phyloP scores from a whole-genome alignment of 306 rosid species.

The Gillenia trifoliata region DNA sequence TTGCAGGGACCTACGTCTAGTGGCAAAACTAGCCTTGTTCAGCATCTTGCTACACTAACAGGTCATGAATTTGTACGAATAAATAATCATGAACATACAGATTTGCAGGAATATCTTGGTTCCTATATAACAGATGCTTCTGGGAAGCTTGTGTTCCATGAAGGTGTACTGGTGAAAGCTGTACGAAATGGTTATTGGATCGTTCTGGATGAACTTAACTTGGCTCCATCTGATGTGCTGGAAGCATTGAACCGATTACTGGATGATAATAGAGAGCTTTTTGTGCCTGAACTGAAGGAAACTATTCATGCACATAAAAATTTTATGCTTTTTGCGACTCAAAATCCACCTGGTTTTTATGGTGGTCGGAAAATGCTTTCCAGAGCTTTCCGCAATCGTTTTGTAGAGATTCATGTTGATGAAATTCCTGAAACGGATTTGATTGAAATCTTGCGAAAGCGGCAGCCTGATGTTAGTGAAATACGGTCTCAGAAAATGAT shows the following conservation, averaged over 20 bases:
- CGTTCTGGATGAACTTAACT: conserved; percentile 92
- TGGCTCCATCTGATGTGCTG: conserved; percentile 98
- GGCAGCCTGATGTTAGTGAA: conserved; percentile 58
- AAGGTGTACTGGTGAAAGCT: conserved; percentile 88
- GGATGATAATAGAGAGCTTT: conserved; percentile 94
- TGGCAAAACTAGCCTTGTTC: conserved; percentile 95
- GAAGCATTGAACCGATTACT: conserved; percentile 92
- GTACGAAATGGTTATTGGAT: conserved; percentile 88
- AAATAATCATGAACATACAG: conserved; percentile 96
- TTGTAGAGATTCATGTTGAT: conserved; percentile 86
- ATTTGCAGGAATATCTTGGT: conserved; percentile 93
- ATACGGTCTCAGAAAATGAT: conserved; percentile 71
- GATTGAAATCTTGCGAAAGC: conserved; percentile 47
- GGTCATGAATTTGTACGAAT: conserved; percentile 85
- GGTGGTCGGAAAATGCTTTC: conserved; percentile 96
- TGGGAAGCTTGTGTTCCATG: conserved; percentile 86
- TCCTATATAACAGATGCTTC: conserved; percentile 65
- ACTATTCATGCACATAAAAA: conserved; percentile 66
- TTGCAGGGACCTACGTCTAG: conserved; percentile 98
- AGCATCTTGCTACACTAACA: conserved; percentile 71
- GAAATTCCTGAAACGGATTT: conserved; percentile 88
- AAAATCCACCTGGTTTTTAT: conserved; percentile 88
- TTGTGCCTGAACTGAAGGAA: conserved; percentile 79
- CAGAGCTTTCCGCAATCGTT: conserved; percentile 91
- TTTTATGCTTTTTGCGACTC: conserved; percentile 97